Percentiles rank a stretch among this genome's conserved stretches.
These are phyloP conservation scores for Magnolia officinalis DNA, from an alignment of 164 flowering plant species.

Conservation along the genomic window DNA sequence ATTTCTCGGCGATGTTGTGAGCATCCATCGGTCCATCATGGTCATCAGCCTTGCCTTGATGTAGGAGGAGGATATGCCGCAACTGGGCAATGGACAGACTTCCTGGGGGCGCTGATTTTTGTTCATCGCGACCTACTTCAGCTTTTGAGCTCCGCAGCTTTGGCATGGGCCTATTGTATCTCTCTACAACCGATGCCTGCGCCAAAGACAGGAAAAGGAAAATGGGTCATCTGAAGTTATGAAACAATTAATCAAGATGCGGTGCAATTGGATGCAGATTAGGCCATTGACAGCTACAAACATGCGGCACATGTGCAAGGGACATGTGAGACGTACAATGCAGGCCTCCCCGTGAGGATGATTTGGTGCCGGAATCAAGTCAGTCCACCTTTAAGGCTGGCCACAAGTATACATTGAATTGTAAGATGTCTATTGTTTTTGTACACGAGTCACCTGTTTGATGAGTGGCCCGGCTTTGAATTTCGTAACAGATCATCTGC, in stretches of 20 bases:
- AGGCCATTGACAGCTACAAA: too few relatives aligned
- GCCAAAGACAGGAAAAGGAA: slow-evolving; percentile 3
- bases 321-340: too few relatives aligned
- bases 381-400: too few relatives aligned
- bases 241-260: not conserved
- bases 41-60: slow-evolving; percentile 72
- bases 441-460: too few relatives aligned
- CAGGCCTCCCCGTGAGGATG: too few relatives aligned
- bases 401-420: too few relatives aligned
- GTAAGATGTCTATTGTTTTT: too few relatives aligned
- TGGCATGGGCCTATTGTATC: slow-evolving; percentile 69
- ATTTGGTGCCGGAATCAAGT: too few relatives aligned
- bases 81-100: slow-evolving; percentile 70
- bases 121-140: slow-evolving; percentile 54
- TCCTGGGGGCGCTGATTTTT: slow-evolving; percentile 57
- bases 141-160: slow-evolving; percentile 64
- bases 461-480: too few relatives aligned
- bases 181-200: slow-evolving; percentile 71
- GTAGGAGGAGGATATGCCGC: slow-evolving; percentile 62
- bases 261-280: not conserved
- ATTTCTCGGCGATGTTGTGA: slow-evolving; percentile 61
- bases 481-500: too few relatives aligned
- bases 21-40: slow-evolving; percentile 66
- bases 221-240: not conserved
- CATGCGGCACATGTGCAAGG: too few relatives aligned